phyloP scores from a whole-genome alignment of 2,329 filamentous ascomycete species.

The Lecanosticta acicola region DNA sequence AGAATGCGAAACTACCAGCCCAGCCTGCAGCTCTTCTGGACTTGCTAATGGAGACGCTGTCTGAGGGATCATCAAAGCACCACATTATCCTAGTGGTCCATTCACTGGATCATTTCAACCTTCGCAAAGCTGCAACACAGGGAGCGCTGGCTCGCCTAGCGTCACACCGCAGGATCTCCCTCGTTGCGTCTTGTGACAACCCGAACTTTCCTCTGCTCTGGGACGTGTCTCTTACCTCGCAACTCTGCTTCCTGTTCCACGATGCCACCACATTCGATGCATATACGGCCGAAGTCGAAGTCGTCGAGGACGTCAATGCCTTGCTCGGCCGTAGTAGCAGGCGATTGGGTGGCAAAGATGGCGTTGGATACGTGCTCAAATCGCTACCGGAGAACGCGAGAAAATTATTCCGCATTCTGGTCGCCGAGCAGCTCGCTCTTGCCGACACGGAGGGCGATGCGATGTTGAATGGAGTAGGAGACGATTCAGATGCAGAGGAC shows the following conservation, averaged over 20 bases:
- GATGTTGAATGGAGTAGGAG: slow-evolving; percentile 29
- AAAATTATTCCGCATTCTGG: slow-evolving; percentile 75
- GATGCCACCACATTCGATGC: slow-evolving; percentile 86
- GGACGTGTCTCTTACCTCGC: slow-evolving; percentile 77
- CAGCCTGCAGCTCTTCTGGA: slow-evolving; percentile 66
- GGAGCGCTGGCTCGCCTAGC: slow-evolving; percentile 70
- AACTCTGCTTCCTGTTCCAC: slow-evolving; percentile 84
- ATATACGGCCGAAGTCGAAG: slow-evolving; percentile 68
- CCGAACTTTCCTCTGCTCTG: slow-evolving; percentile 83
- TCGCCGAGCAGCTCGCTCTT: slow-evolving; percentile 73
- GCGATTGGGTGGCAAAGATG: slow-evolving; percentile 80
- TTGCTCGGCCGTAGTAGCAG: slow-evolving; percentile 75
- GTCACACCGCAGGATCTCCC: slow-evolving; percentile 62
- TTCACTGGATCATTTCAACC: slow-evolving; percentile 73
- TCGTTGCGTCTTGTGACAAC: slow-evolving; percentile 79
- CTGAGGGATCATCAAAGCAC: slow-evolving; percentile 37
- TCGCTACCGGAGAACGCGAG: slow-evolving; percentile 88
- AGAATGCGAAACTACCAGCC: slow-evolving; percentile 52
- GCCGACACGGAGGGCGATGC: slow-evolving; percentile 48
- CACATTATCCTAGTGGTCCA: slow-evolving; percentile 53
- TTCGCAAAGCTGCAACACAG: slow-evolving; percentile 67
- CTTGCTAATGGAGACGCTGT: slow-evolving; percentile 58
- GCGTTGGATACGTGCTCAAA: slow-evolving; percentile 83
- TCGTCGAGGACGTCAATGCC: slow-evolving; percentile 85
- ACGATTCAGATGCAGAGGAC: slow-evolving; percentile 28